A percentile compares a stretch with the other conserved stretches of the same genome.
phyloP scores from a whole-genome alignment of 2,329 filamentous ascomycete species.

The Leptographium radiaticola region DNA sequence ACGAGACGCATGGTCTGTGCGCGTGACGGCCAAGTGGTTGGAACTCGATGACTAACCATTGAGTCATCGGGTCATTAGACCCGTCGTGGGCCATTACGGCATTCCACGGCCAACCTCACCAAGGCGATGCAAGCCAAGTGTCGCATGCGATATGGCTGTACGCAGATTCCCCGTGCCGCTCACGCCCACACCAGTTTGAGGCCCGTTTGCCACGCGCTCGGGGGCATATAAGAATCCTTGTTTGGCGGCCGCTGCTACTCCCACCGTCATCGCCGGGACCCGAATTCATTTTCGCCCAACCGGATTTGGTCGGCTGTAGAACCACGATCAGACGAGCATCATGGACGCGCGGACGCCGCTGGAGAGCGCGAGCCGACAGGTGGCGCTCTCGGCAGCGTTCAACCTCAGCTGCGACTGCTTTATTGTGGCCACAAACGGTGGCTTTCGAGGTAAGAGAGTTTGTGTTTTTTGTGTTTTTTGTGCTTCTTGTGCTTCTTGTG shows the following conservation, averaged over 20 bases:
- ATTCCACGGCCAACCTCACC: not conserved
- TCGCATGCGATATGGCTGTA: not conserved
- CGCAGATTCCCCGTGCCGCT: not conserved
- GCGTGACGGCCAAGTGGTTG: not conserved
- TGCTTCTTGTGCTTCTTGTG: too few relatives aligned
- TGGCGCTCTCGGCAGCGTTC: slow-evolving; percentile 73
- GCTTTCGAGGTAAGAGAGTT: slow-evolving; percentile 10
- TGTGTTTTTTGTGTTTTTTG: too few relatives aligned
- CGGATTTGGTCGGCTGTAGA: not conserved
- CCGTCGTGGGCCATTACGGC: not conserved
- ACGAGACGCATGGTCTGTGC: not conserved
- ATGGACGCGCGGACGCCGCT: slow-evolving; percentile 91
- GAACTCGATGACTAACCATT: not conserved
- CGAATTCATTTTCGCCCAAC: not conserved
- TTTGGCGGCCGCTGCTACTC: too few relatives aligned
- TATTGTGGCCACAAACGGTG: slow-evolving; percentile 48
- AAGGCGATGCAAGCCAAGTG: not conserved
- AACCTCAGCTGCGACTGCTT: slow-evolving; percentile 80
- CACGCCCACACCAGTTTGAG: not conserved
- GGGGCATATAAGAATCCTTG: too few relatives aligned
- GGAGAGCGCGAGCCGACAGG: slow-evolving; percentile 59
- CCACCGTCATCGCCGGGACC: too few relatives aligned
- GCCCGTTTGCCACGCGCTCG: too few relatives aligned
- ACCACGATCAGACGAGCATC: not conserved
- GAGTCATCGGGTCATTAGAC: not conserved